Percentiles rank a stretch among this genome's conserved stretches.
Evolutionary conservation across 164 flowering plant genomes (phyloP).

Genomic region (Magnolia kwangsiensis): DNA sequence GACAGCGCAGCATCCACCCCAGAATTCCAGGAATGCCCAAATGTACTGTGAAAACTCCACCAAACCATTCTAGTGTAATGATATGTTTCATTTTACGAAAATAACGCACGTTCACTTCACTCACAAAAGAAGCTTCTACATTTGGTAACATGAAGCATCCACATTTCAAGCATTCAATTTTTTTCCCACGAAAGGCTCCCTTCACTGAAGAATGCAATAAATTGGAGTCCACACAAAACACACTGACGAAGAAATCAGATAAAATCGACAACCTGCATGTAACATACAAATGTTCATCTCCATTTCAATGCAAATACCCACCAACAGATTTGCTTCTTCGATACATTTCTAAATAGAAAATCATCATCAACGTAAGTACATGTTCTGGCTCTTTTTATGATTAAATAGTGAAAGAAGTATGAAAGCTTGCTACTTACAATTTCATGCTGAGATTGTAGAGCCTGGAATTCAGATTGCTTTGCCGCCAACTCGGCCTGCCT

Average conservation of each 20-base stretch:
- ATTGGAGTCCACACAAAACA: too few relatives aligned
- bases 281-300: neutral
- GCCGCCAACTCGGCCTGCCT: constrained; percentile 47
- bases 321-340: neutral
- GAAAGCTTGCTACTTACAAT: constrained; percentile 38
- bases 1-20: too few relatives aligned
- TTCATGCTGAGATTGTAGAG: constrained; percentile 66
- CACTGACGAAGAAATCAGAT: neutral
- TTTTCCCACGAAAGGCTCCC: neutral
- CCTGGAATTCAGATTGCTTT: constrained; percentile 62
- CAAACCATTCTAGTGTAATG: too few relatives aligned
- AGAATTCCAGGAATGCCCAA: too few relatives aligned
- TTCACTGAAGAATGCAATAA: too few relatives aligned
- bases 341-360: neutral
- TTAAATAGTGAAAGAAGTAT: neutral
- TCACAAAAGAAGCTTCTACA: neutral
- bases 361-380: neutral
- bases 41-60: too few relatives aligned
- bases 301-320: neutral
- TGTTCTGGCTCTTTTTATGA: neutral
- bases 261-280: neutral
- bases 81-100: too few relatives aligned
- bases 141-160: neutral
- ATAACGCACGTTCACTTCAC: neutral
- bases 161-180: neutral